Conservation (phyloP, 345 rosid genomes). For the Turnera subulata region DNA sequence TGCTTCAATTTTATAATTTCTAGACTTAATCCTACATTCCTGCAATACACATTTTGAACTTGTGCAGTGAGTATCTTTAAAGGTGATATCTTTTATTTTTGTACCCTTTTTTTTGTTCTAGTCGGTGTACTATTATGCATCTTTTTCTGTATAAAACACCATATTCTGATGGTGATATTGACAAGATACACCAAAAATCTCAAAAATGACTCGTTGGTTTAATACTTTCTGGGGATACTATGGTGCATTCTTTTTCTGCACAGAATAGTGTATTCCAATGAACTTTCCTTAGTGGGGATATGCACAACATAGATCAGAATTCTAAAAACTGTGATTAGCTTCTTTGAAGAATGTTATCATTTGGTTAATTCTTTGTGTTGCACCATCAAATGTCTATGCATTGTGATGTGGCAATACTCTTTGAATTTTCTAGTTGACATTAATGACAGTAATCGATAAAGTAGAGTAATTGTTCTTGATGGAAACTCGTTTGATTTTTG, state of each 20-base stretch:
- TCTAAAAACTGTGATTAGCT: not conserved
- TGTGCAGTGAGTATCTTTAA: too few species aligned
- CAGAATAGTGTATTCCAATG: not conserved
- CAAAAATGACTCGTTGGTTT: too few species aligned
- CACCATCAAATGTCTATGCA: not conserved
- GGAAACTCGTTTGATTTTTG: not conserved
- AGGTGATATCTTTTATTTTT: not conserved
- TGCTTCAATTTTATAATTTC: too few species aligned
- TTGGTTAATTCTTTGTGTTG: not conserved
- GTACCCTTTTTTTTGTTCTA: not conserved
- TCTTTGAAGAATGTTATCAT: not conserved
- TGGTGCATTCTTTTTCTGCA: not conserved
- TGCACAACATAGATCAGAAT: not conserved
- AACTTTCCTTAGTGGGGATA: not conserved
- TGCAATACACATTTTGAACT: not conserved
- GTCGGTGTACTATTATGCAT: too few species aligned
- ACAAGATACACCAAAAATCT: too few species aligned
- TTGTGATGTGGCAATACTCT: too few species aligned
- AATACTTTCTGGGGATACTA: not conserved
- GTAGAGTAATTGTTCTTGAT: too few species aligned
- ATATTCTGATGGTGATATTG: too few species aligned
- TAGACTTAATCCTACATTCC: too few species aligned
- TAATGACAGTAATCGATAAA: too few species aligned
- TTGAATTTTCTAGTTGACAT: too few species aligned
- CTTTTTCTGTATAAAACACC: too few species aligned